These are phyloP conservation scores for Dorcoceras hygrometricum DNA, from an alignment of 257 asterid species.

Conservation along the genomic window DNA sequence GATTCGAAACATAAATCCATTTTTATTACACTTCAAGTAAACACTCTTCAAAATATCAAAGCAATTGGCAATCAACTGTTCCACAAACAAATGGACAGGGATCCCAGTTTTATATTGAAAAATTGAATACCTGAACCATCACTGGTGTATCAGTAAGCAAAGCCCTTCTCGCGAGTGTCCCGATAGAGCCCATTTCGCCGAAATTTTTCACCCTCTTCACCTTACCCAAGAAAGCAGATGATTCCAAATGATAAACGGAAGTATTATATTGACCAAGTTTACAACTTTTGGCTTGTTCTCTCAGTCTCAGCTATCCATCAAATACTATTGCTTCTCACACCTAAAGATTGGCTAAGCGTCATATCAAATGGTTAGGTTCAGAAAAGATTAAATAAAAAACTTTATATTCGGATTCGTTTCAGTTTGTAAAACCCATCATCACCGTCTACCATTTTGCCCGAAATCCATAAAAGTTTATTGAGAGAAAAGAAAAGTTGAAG, in stretches of 20 bases:
- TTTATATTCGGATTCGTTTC: neutral
- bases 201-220: neutral
- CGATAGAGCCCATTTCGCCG: slow-evolving; percentile 72
- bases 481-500: neutral
- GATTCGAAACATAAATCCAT: slow-evolving; percentile 27
- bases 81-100: slow-evolving; percentile 14
- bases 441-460: neutral
- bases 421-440: neutral
- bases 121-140: slow-evolving; percentile 76
- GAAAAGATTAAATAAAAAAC: too few relatives aligned
- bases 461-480: neutral
- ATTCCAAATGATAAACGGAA: slow-evolving; percentile 6
- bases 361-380: neutral
- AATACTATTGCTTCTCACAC: slow-evolving; percentile 21
- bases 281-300: slow-evolving; percentile 29
- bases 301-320: slow-evolving; percentile 38
- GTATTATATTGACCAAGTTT: neutral
- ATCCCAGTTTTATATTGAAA: slow-evolving; percentile 20
- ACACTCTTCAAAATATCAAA: slow-evolving; percentile 22
- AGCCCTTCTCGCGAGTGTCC: slow-evolving; percentile 80
- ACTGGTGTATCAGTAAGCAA: slow-evolving; percentile 79
- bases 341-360: slow-evolving; percentile 14
- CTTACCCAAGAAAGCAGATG: slow-evolving; percentile 20
- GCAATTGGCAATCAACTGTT: slow-evolving; percentile 15
- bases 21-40: slow-evolving; percentile 9